Evolutionary conservation across 805 yeast genomes (phyloP).

Genomic region (Pichia gijzeniarum): DNA sequence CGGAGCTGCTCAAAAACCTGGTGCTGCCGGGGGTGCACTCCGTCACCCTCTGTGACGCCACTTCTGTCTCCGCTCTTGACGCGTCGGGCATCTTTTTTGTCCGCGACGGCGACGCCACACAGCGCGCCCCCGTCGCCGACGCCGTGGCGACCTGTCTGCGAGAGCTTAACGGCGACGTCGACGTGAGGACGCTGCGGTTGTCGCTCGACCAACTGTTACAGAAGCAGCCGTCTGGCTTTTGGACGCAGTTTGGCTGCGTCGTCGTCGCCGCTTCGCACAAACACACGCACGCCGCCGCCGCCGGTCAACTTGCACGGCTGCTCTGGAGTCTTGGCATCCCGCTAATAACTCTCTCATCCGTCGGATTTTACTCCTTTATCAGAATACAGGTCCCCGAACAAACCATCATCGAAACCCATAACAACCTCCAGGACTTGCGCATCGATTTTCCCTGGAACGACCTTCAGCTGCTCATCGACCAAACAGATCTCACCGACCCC

Average conservation of each 20-base stretch:
- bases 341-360: constrained; percentile 40
- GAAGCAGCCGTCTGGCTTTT: constrained; percentile 21
- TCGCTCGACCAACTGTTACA: too few species aligned
- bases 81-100: constrained; percentile 27
- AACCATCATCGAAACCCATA: constrained; percentile 72
- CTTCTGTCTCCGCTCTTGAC: constrained; percentile 35
- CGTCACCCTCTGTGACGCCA: constrained; percentile 51
- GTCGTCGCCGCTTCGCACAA: constrained; percentile 30
- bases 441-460: constrained; percentile 70
- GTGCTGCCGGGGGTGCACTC: constrained; percentile 64
- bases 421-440: constrained; percentile 55
- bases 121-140: too few species aligned
- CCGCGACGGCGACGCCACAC: too few species aligned
- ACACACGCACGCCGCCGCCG: background rate
- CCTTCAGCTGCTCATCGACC: constrained; percentile 42
- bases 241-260: constrained; percentile 46
- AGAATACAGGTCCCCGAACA: constrained; percentile 49
- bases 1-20: constrained; percentile 72
- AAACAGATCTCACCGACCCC: constrained; percentile 40
- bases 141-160: too few species aligned
- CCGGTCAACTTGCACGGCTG: constrained; percentile 8
- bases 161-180: too few species aligned
- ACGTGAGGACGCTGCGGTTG: too few species aligned
- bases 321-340: constrained; percentile 48
- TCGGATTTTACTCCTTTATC: constrained; percentile 63